Evolutionary conservation across 768 basidiomycete genomes (phyloP), one percentile per base, ranked within the genome.

Genomic region (Lyophyllum decastes): DNA sequence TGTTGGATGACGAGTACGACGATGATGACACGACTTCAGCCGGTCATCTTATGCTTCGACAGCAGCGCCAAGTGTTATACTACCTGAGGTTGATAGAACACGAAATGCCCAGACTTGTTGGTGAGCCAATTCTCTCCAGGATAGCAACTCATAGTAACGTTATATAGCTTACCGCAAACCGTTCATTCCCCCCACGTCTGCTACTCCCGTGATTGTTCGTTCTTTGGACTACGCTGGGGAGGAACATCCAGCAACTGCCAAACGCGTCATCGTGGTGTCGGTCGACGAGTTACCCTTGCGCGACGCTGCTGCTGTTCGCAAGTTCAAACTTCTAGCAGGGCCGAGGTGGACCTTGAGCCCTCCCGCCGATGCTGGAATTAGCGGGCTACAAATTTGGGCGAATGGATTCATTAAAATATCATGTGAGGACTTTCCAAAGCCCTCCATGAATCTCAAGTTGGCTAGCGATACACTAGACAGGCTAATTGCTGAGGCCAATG

Each of bases 381-480:
- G 76, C 47, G 70, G 70, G 10, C 70, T 81, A 43, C 77, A 77
- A 46, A 72, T 68, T 10, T 83, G 79, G 70, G 77, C 80, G 51
- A 82, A 92, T 55, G 95, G 95, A 4, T 95, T 84, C 73, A 78
- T 99, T 72, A 95, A 95, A 76, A 90, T 98, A 59, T 82, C 90
- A 0, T 94, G 92, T 68, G 95, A 98, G 65, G 85, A 90, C 71
- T 96, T 94, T 72, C 86, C 87, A 7, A 79, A 84, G 62, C 83
- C 87, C 1, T 79, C 85, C 25, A 89, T 92, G 90, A 99, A 99
- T 72, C 77, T 96, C 65, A 96, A 95, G 72, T 96, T 94, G 90
- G 92, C 90, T 40, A 90, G 89, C 62, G 95, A 98, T 68, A 81
- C 85, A 16, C 72, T 99, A 54, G 90, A 95, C 66, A 76, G 81